Percentiles rank a stretch among this genome's conserved stretches.
Evolutionary conservation across 805 yeast species (phyloP).

Genomic region (Teunomyces pallodes): DNA sequence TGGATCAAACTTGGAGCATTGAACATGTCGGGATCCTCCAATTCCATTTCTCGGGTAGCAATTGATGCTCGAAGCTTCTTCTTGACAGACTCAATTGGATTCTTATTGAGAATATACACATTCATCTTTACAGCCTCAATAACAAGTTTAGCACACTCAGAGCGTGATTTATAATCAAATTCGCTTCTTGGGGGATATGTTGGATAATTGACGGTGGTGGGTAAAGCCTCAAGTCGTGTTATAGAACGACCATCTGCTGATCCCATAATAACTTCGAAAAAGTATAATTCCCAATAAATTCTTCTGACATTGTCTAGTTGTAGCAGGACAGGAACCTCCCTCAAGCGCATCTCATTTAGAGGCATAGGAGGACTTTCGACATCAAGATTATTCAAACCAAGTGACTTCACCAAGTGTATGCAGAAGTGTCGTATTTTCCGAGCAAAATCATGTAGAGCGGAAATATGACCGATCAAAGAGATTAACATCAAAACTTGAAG

Average conservation of each 20-base stretch:
- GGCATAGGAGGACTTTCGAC: constrained; percentile 10
- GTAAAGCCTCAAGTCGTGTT: constrained; percentile 33
- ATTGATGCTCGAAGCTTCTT: constrained; percentile 44
- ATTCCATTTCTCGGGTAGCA: constrained; percentile 50
- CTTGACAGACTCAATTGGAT: constrained; percentile 33
- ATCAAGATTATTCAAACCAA: constrained; percentile 42
- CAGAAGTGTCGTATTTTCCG: constrained; percentile 41
- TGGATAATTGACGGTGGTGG: constrained; percentile 41
- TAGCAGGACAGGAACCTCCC: constrained; percentile 9
- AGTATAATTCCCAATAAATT: constrained; percentile 52
- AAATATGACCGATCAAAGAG: constrained; percentile 47
- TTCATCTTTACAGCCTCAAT: constrained; percentile 50
- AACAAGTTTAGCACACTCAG: constrained; percentile 46
- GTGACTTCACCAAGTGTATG: constrained; percentile 33
- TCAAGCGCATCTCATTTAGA: constrained; percentile 13
- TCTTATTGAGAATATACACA: constrained; percentile 40
- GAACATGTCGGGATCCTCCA: constrained; percentile 39
- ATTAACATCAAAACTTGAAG: constrained; percentile 42
- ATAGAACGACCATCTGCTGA: constrained; percentile 49
- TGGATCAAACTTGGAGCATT: constrained; percentile 43
- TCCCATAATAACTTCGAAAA: constrained; percentile 51
- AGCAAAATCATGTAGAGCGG: constrained; percentile 50
- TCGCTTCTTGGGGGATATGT: constrained; percentile 25
- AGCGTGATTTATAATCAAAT: constrained; percentile 48
- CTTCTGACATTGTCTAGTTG: constrained; percentile 37